Conservation (phyloP, 768 basidiomycete genomes). For the Pulveroboletus sp. region DNA sequence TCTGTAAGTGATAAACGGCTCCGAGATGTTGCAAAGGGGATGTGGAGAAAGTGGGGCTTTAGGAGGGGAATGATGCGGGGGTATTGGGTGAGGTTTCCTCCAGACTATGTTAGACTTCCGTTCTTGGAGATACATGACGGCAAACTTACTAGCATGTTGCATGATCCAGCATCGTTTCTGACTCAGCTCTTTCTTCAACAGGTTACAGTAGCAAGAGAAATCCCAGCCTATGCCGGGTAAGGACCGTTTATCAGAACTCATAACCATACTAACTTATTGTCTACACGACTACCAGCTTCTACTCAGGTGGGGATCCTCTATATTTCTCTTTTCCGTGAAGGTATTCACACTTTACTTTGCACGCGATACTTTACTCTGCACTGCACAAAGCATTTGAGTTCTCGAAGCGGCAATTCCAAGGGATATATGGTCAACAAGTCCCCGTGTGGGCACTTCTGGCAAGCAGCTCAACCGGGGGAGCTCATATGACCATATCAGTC, state of each 20-base stretch:
- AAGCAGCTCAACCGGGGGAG: constrained; percentile 81
- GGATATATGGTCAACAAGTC: constrained; percentile 59
- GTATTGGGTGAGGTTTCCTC: constrained; percentile 69
- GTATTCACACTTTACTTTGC: not conserved
- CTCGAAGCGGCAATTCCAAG: constrained; percentile 73
- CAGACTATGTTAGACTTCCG: constrained; percentile 8
- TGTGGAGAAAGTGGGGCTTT: constrained; percentile 88
- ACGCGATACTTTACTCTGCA: not conserved
- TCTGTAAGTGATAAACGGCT: constrained; percentile 75
- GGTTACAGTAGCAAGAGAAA: constrained; percentile 90
- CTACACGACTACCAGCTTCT: constrained; percentile 48
- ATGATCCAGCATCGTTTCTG: constrained; percentile 1
- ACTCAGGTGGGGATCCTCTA: constrained; percentile 44
- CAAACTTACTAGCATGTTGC: not conserved
- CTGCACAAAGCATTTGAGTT: constrained; percentile 72
- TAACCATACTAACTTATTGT: not conserved
- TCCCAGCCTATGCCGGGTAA: constrained; percentile 91
- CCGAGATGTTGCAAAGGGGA: constrained; percentile 66
- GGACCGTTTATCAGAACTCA: not conserved
- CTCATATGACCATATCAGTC: constrained; percentile 34
- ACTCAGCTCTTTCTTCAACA: constrained; percentile 29
- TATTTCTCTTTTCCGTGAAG: not conserved
- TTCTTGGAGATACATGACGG: not conserved
- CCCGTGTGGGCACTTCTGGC: constrained; percentile 86
- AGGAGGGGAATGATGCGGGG: constrained; percentile 91